Base-by-base conservation (phyloP, 768 basidiomycete species). In the Porphyrellus cyaneotinctus region DNA sequence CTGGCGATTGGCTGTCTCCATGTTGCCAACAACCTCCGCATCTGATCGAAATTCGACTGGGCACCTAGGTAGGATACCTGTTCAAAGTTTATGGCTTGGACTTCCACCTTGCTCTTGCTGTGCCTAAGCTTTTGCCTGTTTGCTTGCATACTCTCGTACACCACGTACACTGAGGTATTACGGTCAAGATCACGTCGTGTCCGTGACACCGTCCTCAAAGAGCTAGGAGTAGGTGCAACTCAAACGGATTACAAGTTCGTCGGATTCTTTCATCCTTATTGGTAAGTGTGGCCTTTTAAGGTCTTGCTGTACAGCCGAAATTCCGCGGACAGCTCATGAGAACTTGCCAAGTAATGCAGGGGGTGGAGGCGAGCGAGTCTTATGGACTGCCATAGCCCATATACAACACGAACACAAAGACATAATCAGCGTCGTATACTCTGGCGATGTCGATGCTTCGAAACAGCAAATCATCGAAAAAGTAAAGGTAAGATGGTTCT, bases 221-320 rank as follows among this genome's bases (percentile, higher is more conserved):
- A 60, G 13, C n/a, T 69, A 6, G 58, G 57, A 10, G 12, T 51
- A 18, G 14, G 42, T 23, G 36, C 22, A 15, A 32, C 49, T 0
- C 15, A 53, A 30, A 56, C 15, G 28, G 45, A 53, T 6, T 53
- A 54, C 43, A 72, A 63, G 42, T 70, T 94, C 18, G 74, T 94
- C 3, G 94, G 88, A 0, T 88, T 95, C 72, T 95, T 97, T 66
- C 95, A 98, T 74, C 95, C 95, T 0, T 98, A 95, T 67, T 98
- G 94, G 94, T 94, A 61, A 72, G 82, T 64, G 14, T 6, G 39
- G 17, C 42, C 2, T 37, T 33, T 33, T 53, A 10, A 3, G 20
- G 30, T 18, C 38, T 52, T 31, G 18, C 22, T 26, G 31, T 33
- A 43, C 13, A 28, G 31, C 23, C 18, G 20, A 23, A 24, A 37